phyloP scores from a whole-genome alignment of 2,329 filamentous ascomycete species.

The Nigrograna mackinnonii region DNA sequence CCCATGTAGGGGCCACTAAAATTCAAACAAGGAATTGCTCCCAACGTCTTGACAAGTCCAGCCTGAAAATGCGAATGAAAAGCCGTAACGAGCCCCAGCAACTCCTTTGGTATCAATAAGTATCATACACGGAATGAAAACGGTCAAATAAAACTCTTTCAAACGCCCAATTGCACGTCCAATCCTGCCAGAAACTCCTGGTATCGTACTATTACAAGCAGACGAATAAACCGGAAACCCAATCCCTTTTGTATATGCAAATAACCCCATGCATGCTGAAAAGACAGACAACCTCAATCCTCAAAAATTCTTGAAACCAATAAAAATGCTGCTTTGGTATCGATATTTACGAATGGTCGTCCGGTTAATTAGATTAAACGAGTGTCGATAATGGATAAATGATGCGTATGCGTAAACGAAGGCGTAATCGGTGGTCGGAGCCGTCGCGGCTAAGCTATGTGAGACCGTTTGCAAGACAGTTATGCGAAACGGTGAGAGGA shows the following conservation, averaged over 20 bases:
- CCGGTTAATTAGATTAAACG: background rate
- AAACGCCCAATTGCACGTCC: too few relatives aligned
- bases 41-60: too few relatives aligned
- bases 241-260: slow-evolving; percentile 13
- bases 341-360: background rate
- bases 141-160: too few relatives aligned
- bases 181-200: too few relatives aligned
- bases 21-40: too few relatives aligned
- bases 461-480: background rate
- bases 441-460: background rate
- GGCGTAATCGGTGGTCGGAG: background rate
- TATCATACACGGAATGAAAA: too few relatives aligned
- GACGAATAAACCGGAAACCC: slow-evolving; percentile 2
- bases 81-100: too few relatives aligned
- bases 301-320: slow-evolving; percentile 2
- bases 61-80: too few relatives aligned
- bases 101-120: too few relatives aligned
- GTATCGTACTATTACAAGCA: slow-evolving; percentile 10
- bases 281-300: too few relatives aligned
- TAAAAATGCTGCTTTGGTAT: background rate
- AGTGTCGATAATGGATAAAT: background rate
- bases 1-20: too few relatives aligned
- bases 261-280: slow-evolving; percentile 1
- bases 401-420: background rate
- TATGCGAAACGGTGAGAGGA: background rate